phyloP scores from a whole-genome alignment of 345 rosid species.

The Kernera saxatilis region DNA sequence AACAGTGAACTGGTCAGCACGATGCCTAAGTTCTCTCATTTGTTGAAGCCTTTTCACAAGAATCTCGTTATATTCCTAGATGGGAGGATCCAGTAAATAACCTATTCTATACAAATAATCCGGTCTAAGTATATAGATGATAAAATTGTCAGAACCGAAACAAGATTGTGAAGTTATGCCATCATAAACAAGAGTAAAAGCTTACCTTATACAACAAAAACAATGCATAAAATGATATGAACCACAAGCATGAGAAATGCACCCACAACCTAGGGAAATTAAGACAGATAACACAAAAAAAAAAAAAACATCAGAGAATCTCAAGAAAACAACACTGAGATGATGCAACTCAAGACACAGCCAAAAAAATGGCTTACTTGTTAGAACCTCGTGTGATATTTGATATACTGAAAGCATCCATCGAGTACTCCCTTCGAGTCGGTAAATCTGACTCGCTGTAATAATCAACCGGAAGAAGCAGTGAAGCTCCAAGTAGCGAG shows the following conservation, averaged over 20 bases:
- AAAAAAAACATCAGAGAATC: no score
- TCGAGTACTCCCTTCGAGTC: slow-evolving; percentile 29
- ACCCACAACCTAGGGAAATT: slow-evolving; percentile 72
- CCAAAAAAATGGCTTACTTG: slow-evolving; percentile 35
- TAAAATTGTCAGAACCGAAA: neutral
- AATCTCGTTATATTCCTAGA: slow-evolving; percentile 76
- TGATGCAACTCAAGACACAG: neutral
- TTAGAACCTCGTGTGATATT: slow-evolving; percentile 63
- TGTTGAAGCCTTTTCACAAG: slow-evolving; percentile 55
- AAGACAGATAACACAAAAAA: neutral
- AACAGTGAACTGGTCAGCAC: slow-evolving; percentile 72
- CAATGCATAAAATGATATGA: slow-evolving; percentile 66
- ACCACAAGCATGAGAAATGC: slow-evolving; percentile 78
- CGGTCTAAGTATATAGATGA: slow-evolving; percentile 9
- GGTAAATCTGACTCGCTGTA: slow-evolving; percentile 46
- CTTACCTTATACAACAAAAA: slow-evolving; percentile 64
- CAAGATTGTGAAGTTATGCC: neutral
- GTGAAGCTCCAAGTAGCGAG: slow-evolving; percentile 54
- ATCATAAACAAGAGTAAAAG: neutral
- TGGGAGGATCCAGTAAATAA: slow-evolving; percentile 33
- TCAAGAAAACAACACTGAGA: neutral
- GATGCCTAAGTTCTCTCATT: slow-evolving; percentile 44
- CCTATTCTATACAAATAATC: slow-evolving; percentile 22
- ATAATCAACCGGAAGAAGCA: slow-evolving; percentile 76
- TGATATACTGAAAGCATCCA: slow-evolving; percentile 76